Percentiles rank a stretch among this genome's conserved stretches.
These are phyloP conservation scores for Cyclotella cryptica DNA, from an alignment of 108 stramenopile genomes.

Conservation along the genomic window DNA sequence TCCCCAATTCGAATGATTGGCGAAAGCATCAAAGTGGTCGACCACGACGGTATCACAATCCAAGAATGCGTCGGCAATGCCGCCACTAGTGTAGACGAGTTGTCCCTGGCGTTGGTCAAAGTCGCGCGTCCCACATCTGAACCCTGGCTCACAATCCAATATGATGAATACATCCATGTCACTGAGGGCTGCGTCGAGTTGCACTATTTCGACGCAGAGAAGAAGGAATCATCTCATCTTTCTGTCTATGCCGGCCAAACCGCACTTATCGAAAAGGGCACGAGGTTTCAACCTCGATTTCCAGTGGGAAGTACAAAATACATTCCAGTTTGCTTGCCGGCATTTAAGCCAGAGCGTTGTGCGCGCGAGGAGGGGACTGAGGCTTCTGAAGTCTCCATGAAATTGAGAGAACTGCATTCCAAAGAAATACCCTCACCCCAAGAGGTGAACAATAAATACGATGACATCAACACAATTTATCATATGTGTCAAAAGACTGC, in stretches of 20 bases:
- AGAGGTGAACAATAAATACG: conserved; percentile 24
- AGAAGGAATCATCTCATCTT: background rate
- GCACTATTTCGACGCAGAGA: conserved; percentile 28
- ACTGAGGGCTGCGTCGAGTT: conserved; percentile 60
- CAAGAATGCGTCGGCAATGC: conserved; percentile 80
- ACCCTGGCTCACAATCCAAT: conserved; percentile 78
- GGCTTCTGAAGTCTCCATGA: conserved; percentile 40
- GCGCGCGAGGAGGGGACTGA: conserved; percentile 64
- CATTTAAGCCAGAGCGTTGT: conserved; percentile 79
- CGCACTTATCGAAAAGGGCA: conserved; percentile 63
- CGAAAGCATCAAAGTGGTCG: conserved; percentile 68
- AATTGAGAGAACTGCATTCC: conserved; percentile 54
- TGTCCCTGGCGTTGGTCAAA: conserved; percentile 71
- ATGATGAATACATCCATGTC: conserved; percentile 79
- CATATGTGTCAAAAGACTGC: conserved; percentile 82
- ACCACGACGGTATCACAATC: conserved; percentile 68
- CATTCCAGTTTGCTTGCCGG: conserved; percentile 80
- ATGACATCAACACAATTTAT: conserved; percentile 54
- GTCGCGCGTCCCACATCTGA: conserved; percentile 62
- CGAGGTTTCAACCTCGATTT: conserved; percentile 73
- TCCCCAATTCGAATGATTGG: conserved; percentile 60
- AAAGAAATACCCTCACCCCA: background rate
- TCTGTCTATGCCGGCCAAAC: conserved; percentile 69
- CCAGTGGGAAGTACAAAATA: conserved; percentile 67
- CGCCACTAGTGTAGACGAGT: conserved; percentile 35